These are phyloP conservation scores for Entomortierella lignicola DNA, from an alignment of 192 early-diverging fungal species.

Conservation along the genomic window DNA sequence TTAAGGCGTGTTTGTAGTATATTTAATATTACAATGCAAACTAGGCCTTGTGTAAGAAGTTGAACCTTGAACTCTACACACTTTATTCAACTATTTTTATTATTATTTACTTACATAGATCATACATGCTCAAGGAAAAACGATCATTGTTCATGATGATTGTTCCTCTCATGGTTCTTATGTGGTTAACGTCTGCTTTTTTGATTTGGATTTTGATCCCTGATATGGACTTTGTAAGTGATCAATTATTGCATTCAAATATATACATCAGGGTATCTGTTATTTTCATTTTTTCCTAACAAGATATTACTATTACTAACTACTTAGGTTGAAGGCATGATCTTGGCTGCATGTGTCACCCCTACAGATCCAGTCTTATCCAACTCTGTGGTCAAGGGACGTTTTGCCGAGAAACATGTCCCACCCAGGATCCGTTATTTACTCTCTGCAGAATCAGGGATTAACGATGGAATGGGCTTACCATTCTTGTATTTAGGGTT, in stretches of 20 bases:
- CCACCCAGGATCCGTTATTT: conserved; percentile 75
- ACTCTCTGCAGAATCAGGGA: conserved; percentile 81
- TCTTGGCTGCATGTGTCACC: conserved; percentile 85
- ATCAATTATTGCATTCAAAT: background rate
- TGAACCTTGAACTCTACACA: too few species aligned
- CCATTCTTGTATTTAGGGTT: conserved; percentile 85
- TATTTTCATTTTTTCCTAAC: background rate
- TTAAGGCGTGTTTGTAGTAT: too few species aligned
- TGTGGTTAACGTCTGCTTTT: conserved; percentile 80
- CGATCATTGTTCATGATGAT: conserved; percentile 73
- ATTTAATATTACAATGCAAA: too few species aligned
- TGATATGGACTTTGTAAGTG: conserved; percentile 59
- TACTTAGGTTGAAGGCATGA: conserved; percentile 71
- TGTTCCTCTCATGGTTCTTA: conserved; percentile 82
- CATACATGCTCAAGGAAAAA: conserved; percentile 76
- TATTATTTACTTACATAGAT: conserved; percentile 43
- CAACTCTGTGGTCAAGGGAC: conserved; percentile 91
- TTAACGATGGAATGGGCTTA: conserved; percentile 89
- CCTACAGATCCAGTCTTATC: conserved; percentile 96
- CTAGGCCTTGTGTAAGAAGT: too few species aligned
- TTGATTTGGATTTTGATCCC: conserved; percentile 70
- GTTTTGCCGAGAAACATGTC: conserved; percentile 90
- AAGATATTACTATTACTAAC: background rate
- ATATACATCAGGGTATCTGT: background rate
- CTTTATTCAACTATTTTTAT: background rate